Base-by-base conservation (phyloP, 257 asterid genomes). In the Euphrasia confusa region DNA sequence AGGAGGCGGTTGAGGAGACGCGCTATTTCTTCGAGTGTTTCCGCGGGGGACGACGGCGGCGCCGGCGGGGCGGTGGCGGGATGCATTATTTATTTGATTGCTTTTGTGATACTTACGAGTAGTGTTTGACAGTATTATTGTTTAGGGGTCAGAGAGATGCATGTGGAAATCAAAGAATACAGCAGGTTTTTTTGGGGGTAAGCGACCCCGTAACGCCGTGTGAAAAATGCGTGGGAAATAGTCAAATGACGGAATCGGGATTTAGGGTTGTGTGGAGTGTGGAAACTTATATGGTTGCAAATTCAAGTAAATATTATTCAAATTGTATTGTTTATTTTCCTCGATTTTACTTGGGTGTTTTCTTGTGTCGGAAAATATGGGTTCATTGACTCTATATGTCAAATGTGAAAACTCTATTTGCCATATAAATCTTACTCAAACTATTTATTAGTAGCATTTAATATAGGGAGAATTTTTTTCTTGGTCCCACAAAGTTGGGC, bases 61-160 rank as follows among this genome's bases (percentile, higher is more conserved):
- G 52, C 57, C 69, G 72, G 59, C 72, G 79, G 77, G 64, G 48
- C 67, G 79, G 84, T 68, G 82, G 82, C 78, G 71, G 85, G 75
- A 67, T 60, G 72, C 82, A 78, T 69, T 58, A 12, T 56, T 42
- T 48, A 11, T 48, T 50, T n/a, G 21, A 14, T 54, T 54, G 69
- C 61, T 79, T 79, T 75, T 59, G 76, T 69, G 78, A 69, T 8
- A 53, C 1, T 66, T 73, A 70, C 64, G 75, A 64, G 61, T 71
- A 64, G 61, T 71, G 58, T 21, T 28, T 13, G 14, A 44, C 2
- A 33, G 66, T 39, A 62, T 63, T 54, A 15, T 55, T 42, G 10
- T 44, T 39, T 9, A 5, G 2, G 68, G 56, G 71, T 63, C 71
- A 63, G 71, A 58, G 63, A n/a, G 40, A 58, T 66, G 80, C 80